Evolutionary conservation across 441 rosid genomes (phyloP).

Genomic region (Theobroma grandiflorum): DNA sequence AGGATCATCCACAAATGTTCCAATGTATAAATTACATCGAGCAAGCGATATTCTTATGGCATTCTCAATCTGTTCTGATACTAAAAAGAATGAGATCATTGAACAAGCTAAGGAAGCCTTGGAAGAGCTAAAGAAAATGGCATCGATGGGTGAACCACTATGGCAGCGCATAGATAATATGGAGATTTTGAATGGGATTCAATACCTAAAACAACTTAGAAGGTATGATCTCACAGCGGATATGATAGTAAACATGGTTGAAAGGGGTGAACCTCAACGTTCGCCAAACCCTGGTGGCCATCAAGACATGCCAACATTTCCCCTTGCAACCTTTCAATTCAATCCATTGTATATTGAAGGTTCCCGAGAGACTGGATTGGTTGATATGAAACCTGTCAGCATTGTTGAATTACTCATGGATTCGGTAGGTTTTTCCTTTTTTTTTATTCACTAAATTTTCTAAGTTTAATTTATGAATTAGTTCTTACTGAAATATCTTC

Average conservation of each 20-base stretch:
- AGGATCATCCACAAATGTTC: conserved; percentile 28
- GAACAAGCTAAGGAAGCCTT: conserved; percentile 41
- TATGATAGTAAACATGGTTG: conserved; percentile 40
- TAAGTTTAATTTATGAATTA: background rate
- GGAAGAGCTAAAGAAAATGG: conserved; percentile 46
- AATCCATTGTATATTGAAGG: conserved; percentile 37
- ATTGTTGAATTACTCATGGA: conserved; percentile 57
- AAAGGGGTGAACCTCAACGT: conserved; percentile 26
- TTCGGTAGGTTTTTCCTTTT: conserved; percentile 33
- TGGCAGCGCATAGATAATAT: conserved; percentile 32
- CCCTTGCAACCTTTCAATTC: background rate
- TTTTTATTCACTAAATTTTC: background rate
- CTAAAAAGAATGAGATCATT: conserved; percentile 32
- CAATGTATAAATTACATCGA: conserved; percentile 9
- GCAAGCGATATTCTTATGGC: conserved; percentile 55
- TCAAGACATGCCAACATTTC: background rate
- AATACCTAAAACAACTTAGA: conserved; percentile 33
- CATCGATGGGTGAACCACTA: conserved; percentile 38
- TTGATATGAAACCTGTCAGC: conserved; percentile 28
- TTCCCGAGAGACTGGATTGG: conserved; percentile 41
- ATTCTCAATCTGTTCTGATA: conserved; percentile 41
- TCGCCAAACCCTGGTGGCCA: background rate
- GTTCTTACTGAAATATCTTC: background rate
- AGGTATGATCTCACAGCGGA: conserved; percentile 30
- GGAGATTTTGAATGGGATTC: conserved; percentile 41